Base-by-base conservation (phyloP, 2,329 filamentous ascomycete species). In the Cytospora paraplurivora region DNA sequence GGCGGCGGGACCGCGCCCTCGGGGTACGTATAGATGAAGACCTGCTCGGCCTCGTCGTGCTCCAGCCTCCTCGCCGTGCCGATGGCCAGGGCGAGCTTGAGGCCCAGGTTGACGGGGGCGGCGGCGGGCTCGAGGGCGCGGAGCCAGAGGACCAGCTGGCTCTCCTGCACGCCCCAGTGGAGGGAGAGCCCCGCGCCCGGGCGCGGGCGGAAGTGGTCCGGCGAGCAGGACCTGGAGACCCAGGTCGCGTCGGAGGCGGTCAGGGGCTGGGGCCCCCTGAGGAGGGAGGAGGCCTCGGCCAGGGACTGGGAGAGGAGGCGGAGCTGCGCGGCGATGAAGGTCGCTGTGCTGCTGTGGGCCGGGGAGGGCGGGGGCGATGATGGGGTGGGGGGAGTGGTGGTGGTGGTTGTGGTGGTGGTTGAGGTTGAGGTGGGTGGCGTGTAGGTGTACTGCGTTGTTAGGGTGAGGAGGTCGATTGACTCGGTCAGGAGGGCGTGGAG, bases 401-500 rank as follows among this genome's bases (percentile, higher is more conserved):
- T 78, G 76, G 56, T 83, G 81, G 69, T 85, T 81, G 53, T 77
- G 32, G 54, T n/a, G 33, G 69, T 38, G 57, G 68, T 19, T 59
- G 65, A 56, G 4, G 69, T 64, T 71, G 2, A 3, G 2, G 27
- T 27, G 4, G 27, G 27, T 27, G 91, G 85, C 17, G 88, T 87
- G 41, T 89, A 90, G 79, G 88, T 89, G 59, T 61, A 55, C 32
- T 51, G 49, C 34, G 89, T 83, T 52, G 89, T 92, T 17, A 96
- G 84, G 70, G 89, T 86, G 56, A 97, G 87, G 54, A 96, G 86
- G 74, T 96, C 92, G 67, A 97, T 85, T 63, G 91, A 89, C 71
- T 92, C 86, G 66, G 90, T 94, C 69, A 98, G 88, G 49, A 93
- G 81, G n/a, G 87, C 86, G 67, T 92, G 86, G 13, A 95, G 85